Conservation (phyloP, 352 stramenopile genomes). For the Globisporangium barbulae region DNA sequence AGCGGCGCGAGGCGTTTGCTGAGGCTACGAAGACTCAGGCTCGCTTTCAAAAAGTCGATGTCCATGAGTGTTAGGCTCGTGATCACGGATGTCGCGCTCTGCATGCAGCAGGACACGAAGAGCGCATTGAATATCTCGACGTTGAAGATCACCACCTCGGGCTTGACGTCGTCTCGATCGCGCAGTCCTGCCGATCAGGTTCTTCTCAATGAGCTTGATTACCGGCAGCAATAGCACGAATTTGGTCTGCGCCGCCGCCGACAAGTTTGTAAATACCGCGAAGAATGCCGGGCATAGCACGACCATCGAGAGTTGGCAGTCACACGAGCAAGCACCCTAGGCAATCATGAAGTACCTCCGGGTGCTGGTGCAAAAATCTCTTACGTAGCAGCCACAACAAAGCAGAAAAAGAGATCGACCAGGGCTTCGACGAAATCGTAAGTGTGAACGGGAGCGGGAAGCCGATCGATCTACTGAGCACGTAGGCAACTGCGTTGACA, state of each 20-base stretch:
- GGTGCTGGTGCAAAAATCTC: constrained; percentile 4
- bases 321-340: not conserved
- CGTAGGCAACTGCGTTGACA: constrained; percentile 6
- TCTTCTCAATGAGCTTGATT: constrained; percentile 40
- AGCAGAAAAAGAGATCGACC: not conserved
- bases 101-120: constrained; percentile 43
- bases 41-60: constrained; percentile 34
- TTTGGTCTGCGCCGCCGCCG: constrained; percentile 13
- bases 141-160: constrained; percentile 34
- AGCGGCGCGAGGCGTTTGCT: constrained; percentile 2
- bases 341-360: not conserved
- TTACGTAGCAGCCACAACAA: not conserved
- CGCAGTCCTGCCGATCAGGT: constrained; percentile 23
- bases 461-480: constrained; percentile 20
- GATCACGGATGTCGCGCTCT: constrained; percentile 28
- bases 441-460: constrained; percentile 49
- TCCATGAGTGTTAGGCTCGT: constrained; percentile 32
- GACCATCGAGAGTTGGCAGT: not conserved
- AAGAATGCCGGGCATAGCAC: constrained; percentile 19
- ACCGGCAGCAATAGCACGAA: constrained; percentile 27
- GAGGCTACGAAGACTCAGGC: constrained; percentile 32
- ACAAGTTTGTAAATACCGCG: constrained; percentile 14
- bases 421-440: constrained; percentile 15
- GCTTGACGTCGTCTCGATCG: constrained; percentile 24
- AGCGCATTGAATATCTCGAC: constrained; percentile 46